phyloP scores from a whole-genome alignment of 805 yeast genomes.

The Candida mattraensis region DNA sequence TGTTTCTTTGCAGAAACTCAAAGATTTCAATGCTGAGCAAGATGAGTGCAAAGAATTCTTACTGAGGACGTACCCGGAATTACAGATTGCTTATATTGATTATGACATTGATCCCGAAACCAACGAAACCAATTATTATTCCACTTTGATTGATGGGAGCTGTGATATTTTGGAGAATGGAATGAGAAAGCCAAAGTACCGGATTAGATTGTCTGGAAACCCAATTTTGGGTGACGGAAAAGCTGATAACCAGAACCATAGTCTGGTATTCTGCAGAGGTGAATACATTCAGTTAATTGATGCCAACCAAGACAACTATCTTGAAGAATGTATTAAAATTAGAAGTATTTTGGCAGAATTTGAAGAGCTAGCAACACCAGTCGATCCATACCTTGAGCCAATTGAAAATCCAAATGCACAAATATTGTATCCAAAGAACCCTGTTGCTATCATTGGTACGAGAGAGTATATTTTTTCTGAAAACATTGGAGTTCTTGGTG shows the following conservation, averaged over 20 bases:
- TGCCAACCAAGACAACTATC: slow-evolving; percentile 81
- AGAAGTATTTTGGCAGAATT: slow-evolving; percentile 75
- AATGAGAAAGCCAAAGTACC: slow-evolving; percentile 57
- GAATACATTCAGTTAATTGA: slow-evolving; percentile 79
- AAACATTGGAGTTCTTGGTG: slow-evolving; percentile 78
- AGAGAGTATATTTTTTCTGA: slow-evolving; percentile 83
- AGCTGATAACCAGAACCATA: slow-evolving; percentile 79
- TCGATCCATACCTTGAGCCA: slow-evolving; percentile 28
- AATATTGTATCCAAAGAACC: slow-evolving; percentile 36
- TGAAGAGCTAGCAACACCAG: slow-evolving; percentile 47
- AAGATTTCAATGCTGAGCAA: slow-evolving; percentile 55
- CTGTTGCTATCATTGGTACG: slow-evolving; percentile 83
- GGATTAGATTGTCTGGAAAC: slow-evolving; percentile 69
- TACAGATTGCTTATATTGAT: slow-evolving; percentile 63
- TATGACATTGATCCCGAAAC: slow-evolving; percentile 46
- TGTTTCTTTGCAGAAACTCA: slow-evolving; percentile 63
- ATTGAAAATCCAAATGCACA: slow-evolving; percentile 10
- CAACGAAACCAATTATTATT: slow-evolving; percentile 50
- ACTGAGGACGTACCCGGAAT: slow-evolving; percentile 64
- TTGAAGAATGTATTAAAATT: slow-evolving; percentile 79
- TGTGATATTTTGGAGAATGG: slow-evolving; percentile 63
- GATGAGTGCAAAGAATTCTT: slow-evolving; percentile 58
- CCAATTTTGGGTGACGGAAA: slow-evolving; percentile 87
- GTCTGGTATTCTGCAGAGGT: slow-evolving; percentile 73
- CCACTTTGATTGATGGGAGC: slow-evolving; percentile 70